These are phyloP conservation scores for Rosa multiflora DNA, from an alignment of 306 rosid species.

Conservation along the genomic window DNA sequence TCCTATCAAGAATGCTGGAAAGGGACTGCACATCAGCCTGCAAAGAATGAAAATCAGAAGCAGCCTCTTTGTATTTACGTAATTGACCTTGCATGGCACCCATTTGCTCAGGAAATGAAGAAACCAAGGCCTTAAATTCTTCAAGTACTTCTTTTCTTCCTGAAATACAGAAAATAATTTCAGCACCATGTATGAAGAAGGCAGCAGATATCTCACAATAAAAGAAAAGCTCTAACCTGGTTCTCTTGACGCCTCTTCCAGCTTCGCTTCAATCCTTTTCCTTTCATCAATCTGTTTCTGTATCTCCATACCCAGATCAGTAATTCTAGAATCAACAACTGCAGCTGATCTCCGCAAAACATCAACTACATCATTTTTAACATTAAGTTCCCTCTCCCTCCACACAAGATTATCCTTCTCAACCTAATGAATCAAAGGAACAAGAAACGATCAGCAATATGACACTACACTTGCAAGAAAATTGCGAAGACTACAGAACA, in stretches of 20 bases:
- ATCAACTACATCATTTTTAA: conserved; percentile 76
- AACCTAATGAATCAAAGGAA: conserved; percentile 51
- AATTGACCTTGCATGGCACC: conserved; percentile 81
- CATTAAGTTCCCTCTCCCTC: conserved; percentile 84
- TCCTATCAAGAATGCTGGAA: conserved; percentile 70
- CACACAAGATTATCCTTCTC: conserved; percentile 88
- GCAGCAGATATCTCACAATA: conserved; percentile 10
- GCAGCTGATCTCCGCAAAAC: conserved; percentile 62
- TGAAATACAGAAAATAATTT: conserved; percentile 40
- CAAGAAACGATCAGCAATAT: conserved; percentile 33
- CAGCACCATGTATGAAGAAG: conserved; percentile 2
- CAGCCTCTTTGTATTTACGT: conserved; percentile 77
- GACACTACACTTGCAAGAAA: conserved; percentile 24
- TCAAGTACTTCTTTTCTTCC: conserved; percentile 87
- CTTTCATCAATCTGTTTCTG: conserved; percentile 63
- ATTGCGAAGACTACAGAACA: conserved; percentile 69
- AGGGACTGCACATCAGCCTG: conserved; percentile 83
- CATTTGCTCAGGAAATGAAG: conserved; percentile 96
- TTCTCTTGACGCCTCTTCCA: conserved; percentile 74
- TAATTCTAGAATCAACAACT: conserved; percentile 57
- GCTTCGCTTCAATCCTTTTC: conserved; percentile 56
- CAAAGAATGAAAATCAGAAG: conserved; percentile 81
- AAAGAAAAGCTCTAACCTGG: conserved; percentile 46
- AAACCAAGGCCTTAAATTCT: conserved; percentile 77
- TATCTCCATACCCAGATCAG: conserved; percentile 60